phyloP scores from a whole-genome alignment of 83 land plant genomes.

The Diphasiastrum complanatum region DNA sequence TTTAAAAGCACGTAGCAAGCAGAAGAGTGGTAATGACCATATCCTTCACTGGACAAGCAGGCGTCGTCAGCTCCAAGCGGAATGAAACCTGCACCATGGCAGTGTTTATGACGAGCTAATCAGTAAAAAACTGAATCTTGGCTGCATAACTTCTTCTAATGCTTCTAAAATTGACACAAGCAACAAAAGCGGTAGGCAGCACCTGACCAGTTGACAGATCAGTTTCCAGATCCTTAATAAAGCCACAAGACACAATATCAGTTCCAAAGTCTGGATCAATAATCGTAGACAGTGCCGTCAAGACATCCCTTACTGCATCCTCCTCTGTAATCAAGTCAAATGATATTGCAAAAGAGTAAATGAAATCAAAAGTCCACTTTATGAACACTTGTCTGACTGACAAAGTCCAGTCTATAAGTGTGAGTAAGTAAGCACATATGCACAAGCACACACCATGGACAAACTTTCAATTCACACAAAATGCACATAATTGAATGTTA shows the following conservation, averaged over 20 bases:
- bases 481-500: too few species aligned
- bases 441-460: too few species aligned
- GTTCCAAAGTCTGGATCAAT: constrained; percentile 98
- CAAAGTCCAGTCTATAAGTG: too few species aligned
- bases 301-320: constrained; percentile 57
- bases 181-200: neutral
- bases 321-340: too few species aligned
- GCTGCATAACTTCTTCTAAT: neutral
- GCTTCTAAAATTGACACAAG: neutral
- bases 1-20: neutral
- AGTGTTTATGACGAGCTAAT: constrained; percentile 15
- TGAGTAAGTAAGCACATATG: too few species aligned
- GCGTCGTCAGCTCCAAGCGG: constrained; percentile 93
- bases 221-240: constrained; percentile 78
- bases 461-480: too few species aligned
- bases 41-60: constrained; percentile 98
- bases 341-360: too few species aligned
- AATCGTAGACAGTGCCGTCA: constrained; percentile 70
- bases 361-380: too few species aligned
- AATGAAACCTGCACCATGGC: constrained; percentile 99
- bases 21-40: constrained; percentile 50
- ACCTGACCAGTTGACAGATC: constrained; percentile 69
- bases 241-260: constrained; percentile 96
- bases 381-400: too few species aligned
- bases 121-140: neutral